A percentile compares a stretch with the other conserved stretches of the same genome.
These are phyloP conservation scores for Alternaria burnsii DNA, from an alignment of 2,329 filamentous ascomycete species.

Conservation along the genomic window DNA sequence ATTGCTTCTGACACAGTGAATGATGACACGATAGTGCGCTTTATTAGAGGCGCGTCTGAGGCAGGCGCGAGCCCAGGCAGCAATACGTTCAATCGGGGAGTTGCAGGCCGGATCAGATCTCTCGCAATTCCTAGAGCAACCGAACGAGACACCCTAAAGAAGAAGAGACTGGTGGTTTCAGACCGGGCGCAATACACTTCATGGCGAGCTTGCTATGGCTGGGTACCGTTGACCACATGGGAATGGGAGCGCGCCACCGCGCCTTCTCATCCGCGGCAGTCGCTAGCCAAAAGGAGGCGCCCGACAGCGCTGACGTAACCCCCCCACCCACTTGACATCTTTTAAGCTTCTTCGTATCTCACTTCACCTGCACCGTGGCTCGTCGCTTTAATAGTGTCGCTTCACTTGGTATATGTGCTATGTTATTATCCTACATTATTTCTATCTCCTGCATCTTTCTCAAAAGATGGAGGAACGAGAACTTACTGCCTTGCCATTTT, in stretches of 20 bases:
- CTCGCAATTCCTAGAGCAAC: background rate
- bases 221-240: background rate
- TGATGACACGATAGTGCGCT: background rate
- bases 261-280: background rate
- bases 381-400: constrained; percentile 23
- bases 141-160: background rate
- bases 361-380: background rate
- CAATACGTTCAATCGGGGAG: background rate
- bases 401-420: constrained; percentile 9
- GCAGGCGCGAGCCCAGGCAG: constrained; percentile 2
- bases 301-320: constrained; percentile 17
- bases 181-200: background rate
- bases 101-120: no score
- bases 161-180: background rate
- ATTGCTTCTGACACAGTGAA: background rate
- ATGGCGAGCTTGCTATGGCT: background rate
- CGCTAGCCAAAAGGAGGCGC: background rate
- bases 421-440: constrained; percentile 21
- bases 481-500: no score
- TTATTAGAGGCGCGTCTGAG: background rate
- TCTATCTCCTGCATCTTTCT: constrained; percentile 38
- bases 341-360: background rate
- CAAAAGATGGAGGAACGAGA: no score
- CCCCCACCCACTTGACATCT: background rate
- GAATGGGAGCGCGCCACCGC: background rate